These are phyloP conservation scores for Coix lacrymajobi DNA, from an alignment of 176 grass and related monocot genomes.

Conservation along the genomic window DNA sequence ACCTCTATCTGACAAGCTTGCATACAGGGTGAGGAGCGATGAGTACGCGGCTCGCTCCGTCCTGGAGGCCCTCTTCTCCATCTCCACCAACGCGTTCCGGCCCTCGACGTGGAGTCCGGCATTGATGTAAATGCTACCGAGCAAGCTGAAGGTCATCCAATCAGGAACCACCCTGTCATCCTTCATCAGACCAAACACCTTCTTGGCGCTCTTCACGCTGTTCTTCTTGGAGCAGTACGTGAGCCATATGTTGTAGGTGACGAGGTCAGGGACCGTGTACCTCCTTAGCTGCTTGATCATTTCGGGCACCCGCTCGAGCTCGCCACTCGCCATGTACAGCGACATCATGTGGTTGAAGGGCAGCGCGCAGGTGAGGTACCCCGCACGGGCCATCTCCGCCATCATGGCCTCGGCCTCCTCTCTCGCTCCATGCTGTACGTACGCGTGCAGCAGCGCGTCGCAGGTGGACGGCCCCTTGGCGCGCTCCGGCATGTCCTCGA, in stretches of 20 bases:
- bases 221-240: constrained; percentile 65
- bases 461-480: constrained; percentile 66
- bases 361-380: constrained; percentile 53
- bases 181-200: constrained; percentile 51
- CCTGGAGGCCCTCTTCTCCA: constrained; percentile 64
- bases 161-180: constrained; percentile 45
- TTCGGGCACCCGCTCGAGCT: constrained; percentile 53
- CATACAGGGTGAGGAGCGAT: constrained; percentile 67
- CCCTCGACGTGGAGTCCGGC: constrained; percentile 43
- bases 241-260: constrained; percentile 78
- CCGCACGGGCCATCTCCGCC: constrained; percentile 51
- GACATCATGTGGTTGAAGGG: constrained; percentile 93
- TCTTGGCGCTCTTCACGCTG: constrained; percentile 45
- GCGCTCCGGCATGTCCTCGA: constrained; percentile 79
- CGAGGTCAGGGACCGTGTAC: constrained; percentile 48
- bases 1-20: constrained; percentile 53
- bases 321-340: constrained; percentile 53
- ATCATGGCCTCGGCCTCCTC: constrained; percentile 79
- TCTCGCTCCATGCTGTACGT: constrained; percentile 29
- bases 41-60: constrained; percentile 52
- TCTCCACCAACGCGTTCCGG: constrained; percentile 49
- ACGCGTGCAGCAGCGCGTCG: constrained; percentile 72
- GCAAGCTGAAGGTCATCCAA: constrained; percentile 78
- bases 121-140: constrained; percentile 71
- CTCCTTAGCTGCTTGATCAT: constrained; percentile 60